Evolutionary conservation across 257 asterid genomes (phyloP), one percentile per base, ranked within the genome.

Genomic region (Solanum etuberosum): DNA sequence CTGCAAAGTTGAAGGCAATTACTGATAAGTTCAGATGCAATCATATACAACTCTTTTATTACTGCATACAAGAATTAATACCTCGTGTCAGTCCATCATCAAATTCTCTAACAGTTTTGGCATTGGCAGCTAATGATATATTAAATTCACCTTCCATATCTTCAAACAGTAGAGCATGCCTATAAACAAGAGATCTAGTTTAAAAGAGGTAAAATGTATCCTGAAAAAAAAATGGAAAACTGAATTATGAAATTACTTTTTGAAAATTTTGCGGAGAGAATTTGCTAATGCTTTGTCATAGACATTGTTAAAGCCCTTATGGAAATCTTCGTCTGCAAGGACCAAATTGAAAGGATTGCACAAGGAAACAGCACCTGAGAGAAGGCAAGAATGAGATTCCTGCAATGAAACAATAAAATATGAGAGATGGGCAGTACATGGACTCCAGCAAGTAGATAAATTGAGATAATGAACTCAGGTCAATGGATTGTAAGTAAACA

Each of bases 51-150:
- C 77, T 86, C 81, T 77, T 78, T 85, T 71, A 81, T 63, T 86
- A 87, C 88, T 87, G 42, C 63, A 86, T 71, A 54, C 80, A 88
- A 83, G 68, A 61, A 90, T 89, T 59, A 90, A 88, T 61, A 94
- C 99, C 99, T 90, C 99, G 90, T 42, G 99, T 97, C 46, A 97
- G 89, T 80, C 96, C 98, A 68, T 95, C 99, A 84, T 97, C 99
- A 88, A 95, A 97, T 87, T 95, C 98, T 90, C 98, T 90, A 77
- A 97, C 98, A 83, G 98, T 91, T 92, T 91, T 92, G 87, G 98
- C 94, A 91, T 92, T 94, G 80, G 96, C 93, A 90, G 92, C 96
- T 83, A 92, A 86, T 65, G 98, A 94, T 88, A 97, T 95, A 89
- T 97, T 93, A 87, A 89, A 97, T 87, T 95, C 98, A 43, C 96